phyloP scores from a whole-genome alignment of 2,329 filamentous ascomycete genomes.

The Pseudopyricularia javanii region DNA sequence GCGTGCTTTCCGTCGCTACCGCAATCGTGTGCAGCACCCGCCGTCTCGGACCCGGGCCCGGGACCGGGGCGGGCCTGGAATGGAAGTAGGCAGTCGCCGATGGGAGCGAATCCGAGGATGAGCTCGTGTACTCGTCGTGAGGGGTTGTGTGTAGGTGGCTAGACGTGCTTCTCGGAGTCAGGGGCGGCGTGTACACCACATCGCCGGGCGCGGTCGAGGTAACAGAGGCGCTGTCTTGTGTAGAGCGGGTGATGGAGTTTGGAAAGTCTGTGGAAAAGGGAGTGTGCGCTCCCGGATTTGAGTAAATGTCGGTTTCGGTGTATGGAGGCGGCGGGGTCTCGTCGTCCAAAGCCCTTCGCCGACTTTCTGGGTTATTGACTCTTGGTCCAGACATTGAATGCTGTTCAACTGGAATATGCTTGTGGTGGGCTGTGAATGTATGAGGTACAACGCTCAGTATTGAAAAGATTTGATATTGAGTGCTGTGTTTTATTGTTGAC shows the following conservation, averaged over 20 bases:
- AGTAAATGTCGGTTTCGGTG: conserved; percentile 43
- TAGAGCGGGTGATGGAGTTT: conserved; percentile 11
- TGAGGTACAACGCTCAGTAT: too few relatives aligned
- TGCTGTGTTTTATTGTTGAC: too few relatives aligned
- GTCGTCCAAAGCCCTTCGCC: conserved; percentile 7
- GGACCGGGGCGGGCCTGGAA: conserved; percentile 20
- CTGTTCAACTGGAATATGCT: too few relatives aligned
- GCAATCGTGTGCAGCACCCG: conserved; percentile 19
- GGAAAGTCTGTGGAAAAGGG: conserved; percentile 10
- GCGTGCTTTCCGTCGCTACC: conserved; percentile 21
- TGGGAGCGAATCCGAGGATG: conserved; percentile 13
- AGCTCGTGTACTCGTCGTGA: conserved; percentile 10
- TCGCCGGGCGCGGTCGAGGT: conserved; percentile 28
- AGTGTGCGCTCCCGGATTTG: conserved; percentile 20
- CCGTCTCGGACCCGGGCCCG: conserved; percentile 2
- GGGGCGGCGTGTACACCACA: conserved; percentile 38
- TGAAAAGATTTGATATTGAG: too few relatives aligned
- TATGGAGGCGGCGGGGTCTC: conserved; percentile 43
- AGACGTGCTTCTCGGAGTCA: conserved; percentile 25
- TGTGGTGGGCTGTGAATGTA: too few relatives aligned
- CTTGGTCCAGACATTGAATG: neutral
- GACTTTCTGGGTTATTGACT: neutral
- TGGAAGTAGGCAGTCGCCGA: conserved; percentile 33
- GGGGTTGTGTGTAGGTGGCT: conserved; percentile 15
- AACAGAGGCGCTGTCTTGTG: conserved; percentile 15